Base-by-base conservation (phyloP, 805 yeast species). In the Saccharomycopsis sp. region DNA sequence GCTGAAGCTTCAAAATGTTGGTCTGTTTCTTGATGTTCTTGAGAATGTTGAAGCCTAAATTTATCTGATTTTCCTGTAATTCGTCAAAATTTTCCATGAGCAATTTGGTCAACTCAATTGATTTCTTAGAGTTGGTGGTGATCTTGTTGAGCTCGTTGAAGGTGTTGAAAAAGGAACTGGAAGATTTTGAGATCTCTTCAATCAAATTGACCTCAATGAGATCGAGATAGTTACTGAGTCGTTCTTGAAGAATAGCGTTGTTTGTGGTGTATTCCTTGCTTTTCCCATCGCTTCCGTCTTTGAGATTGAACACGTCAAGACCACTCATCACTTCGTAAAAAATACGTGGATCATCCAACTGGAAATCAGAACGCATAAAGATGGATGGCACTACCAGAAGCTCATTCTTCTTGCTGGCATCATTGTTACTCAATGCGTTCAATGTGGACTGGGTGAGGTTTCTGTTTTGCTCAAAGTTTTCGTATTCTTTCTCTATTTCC, bases 331-430 rank as follows among this genome's bases (percentile, higher is more conserved):
- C 96, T 59, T 80, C 75, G 57, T 84, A 83, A 69, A 92, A 92
- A 1, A 85, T 78, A 57, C 97, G 77, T 4, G 97, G 97, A 67
- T 94, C 90, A 64, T 94, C 97, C 46, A 94, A 75, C 62, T 89
- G 77, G 71, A 94, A 94, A 47, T 83, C 79, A 5, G 79, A 74
- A 24, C 79, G 80, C 61, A 86, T 83, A 64, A 80, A 94, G 1
- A 89, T 81, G 1, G 73, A 70, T 0, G 99, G 98, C 3, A 94
- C 80, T 59, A 75, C 68, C 5, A 71, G 63, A 52, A 82, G 40
- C 18, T 50, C 46, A 23, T 53, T 57, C n/a, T 40, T 34, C 12
- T 41, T 15, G 15, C 12, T 15, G 16, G 18, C 21, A 8, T 44
- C 55, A 20, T n/a, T 46, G 14, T 47, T 24, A 4, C 24, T 9